These are phyloP conservation scores for Apiospora marii DNA, from an alignment of 2,329 filamentous ascomycete species.

Conservation along the genomic window DNA sequence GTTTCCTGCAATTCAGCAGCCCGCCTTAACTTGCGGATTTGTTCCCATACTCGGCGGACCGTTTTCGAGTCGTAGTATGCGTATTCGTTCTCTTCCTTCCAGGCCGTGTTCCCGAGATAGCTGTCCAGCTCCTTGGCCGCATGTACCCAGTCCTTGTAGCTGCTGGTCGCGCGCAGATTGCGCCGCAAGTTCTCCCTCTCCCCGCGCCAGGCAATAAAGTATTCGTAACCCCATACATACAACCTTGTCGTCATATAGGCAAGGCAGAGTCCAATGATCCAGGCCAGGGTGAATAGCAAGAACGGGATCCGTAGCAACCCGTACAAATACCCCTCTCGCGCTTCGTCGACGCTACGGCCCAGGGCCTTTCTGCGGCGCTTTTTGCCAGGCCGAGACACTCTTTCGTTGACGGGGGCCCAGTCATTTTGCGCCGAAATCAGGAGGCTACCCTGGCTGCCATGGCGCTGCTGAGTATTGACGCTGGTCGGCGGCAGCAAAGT, in stretches of 20 bases:
- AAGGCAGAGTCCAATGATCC: conserved; percentile 77
- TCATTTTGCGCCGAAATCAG: conserved; percentile 94
- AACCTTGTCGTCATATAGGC: conserved; percentile 82
- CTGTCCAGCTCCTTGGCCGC: conserved; percentile 81
- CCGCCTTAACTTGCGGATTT: conserved; percentile 72
- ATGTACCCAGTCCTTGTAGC: conserved; percentile 83
- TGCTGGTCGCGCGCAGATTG: conserved; percentile 74
- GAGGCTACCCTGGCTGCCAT: conserved; percentile 46
- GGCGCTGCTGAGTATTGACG: conserved; percentile 38
- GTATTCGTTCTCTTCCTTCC: conserved; percentile 81
- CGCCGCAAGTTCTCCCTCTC: conserved; percentile 74
- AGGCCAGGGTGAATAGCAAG: conserved; percentile 78
- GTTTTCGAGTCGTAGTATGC: conserved; percentile 91
- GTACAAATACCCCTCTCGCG: conserved; percentile 91
- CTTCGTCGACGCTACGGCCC: conserved; percentile 83
- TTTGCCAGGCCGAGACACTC: conserved; percentile 23
- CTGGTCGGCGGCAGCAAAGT: conserved; percentile 45
- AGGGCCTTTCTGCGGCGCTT: conserved; percentile 48
- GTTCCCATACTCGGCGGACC: conserved; percentile 76
- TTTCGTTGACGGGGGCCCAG: conserved; percentile 73
- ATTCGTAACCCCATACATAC: conserved; percentile 94
- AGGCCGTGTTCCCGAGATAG: conserved; percentile 80
- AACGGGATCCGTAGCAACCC: conserved; percentile 91
- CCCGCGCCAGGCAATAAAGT: conserved; percentile 89
- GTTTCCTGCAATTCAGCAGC: conserved; percentile 61